Conservation (phyloP, 1,284 basidiomycete genomes). For the Amylostereum areolatum region DNA sequence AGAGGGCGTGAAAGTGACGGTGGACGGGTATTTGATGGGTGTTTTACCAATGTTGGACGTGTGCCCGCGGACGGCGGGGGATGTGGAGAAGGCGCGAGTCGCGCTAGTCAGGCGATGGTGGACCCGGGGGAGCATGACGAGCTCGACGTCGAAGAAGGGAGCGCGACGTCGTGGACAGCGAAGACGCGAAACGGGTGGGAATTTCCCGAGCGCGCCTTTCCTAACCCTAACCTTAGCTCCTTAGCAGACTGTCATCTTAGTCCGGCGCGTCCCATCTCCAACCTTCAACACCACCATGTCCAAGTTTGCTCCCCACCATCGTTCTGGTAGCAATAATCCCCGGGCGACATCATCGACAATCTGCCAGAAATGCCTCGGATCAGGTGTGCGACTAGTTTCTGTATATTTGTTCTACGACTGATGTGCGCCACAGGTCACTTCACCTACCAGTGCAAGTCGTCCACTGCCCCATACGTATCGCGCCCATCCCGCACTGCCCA, state of each 20-base stretch:
- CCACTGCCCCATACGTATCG: slow-evolving; percentile 63
- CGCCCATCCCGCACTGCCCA: slow-evolving; percentile 73
- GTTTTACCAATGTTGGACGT: slow-evolving; percentile 77
- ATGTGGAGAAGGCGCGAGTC: slow-evolving; percentile 41
- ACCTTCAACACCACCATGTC: slow-evolving; percentile 45
- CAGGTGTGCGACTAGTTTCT: slow-evolving; percentile 32
- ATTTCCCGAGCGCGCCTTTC: neutral
- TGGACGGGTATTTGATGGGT: slow-evolving; percentile 67
- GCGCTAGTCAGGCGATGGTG: slow-evolving; percentile 1
- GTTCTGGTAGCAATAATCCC: slow-evolving; percentile 46
- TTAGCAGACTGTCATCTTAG: too few species aligned
- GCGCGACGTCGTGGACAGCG: neutral
- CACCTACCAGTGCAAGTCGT: slow-evolving; percentile 69
- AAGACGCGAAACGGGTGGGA: neutral
- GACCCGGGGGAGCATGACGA: neutral
- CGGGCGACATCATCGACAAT: slow-evolving; percentile 57
- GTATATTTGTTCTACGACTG: neutral
- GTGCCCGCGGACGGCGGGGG: slow-evolving; percentile 29
- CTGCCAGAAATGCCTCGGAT: slow-evolving; percentile 73
- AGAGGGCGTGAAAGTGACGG: slow-evolving; percentile 56
- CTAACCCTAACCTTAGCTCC: neutral
- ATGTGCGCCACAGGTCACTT: slow-evolving; percentile 52
- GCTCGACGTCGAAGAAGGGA: neutral
- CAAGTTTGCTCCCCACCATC: slow-evolving; percentile 71
- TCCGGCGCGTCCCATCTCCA: neutral